These are phyloP conservation scores for Tuctoria greenei DNA, from an alignment of 176 grass and related monocot species.

Conservation along the genomic window DNA sequence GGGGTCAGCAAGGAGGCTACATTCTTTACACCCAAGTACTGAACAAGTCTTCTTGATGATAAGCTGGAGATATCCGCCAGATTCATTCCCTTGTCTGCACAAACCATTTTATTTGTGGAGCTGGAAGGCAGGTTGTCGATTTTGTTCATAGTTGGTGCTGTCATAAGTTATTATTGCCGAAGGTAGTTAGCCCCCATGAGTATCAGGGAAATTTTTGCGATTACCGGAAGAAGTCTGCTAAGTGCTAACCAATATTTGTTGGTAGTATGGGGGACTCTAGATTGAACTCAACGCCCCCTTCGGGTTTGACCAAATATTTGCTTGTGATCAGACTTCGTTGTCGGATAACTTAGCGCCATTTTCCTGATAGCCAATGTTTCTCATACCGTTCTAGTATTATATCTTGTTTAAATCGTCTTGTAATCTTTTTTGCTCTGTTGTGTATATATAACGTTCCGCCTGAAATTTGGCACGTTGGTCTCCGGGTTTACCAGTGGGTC, in stretches of 20 bases:
- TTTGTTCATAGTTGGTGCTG: constrained; percentile 38
- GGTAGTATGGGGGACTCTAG: constrained; percentile 42
- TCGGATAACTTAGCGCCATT: constrained; percentile 50
- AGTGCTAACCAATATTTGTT: constrained; percentile 52
- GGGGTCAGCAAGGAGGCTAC: constrained; percentile 27
- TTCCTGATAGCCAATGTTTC: constrained; percentile 49
- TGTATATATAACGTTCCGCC: neutral
- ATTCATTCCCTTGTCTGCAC: constrained; percentile 4
- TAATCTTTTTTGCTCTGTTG: neutral
- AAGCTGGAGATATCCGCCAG: constrained; percentile 23
- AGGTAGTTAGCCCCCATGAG: constrained; percentile 37
- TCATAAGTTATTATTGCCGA: constrained; percentile 20
- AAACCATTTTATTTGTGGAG: constrained; percentile 17
- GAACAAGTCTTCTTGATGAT: constrained; percentile 30
- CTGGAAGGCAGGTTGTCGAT: constrained; percentile 5
- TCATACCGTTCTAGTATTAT: neutral
- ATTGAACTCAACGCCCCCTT: constrained; percentile 39
- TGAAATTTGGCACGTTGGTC: neutral
- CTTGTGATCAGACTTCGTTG: constrained; percentile 43
- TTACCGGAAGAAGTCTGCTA: constrained; percentile 41
- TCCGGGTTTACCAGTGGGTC: too few relatives aligned
- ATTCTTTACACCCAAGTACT: constrained; percentile 35
- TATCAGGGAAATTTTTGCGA: constrained; percentile 42
- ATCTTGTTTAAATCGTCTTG: constrained; percentile 28
- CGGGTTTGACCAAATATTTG: constrained; percentile 46